Evolutionary conservation across 2,329 filamentous ascomycete genomes (phyloP).

Genomic region (Sordariomycetes sp.): DNA sequence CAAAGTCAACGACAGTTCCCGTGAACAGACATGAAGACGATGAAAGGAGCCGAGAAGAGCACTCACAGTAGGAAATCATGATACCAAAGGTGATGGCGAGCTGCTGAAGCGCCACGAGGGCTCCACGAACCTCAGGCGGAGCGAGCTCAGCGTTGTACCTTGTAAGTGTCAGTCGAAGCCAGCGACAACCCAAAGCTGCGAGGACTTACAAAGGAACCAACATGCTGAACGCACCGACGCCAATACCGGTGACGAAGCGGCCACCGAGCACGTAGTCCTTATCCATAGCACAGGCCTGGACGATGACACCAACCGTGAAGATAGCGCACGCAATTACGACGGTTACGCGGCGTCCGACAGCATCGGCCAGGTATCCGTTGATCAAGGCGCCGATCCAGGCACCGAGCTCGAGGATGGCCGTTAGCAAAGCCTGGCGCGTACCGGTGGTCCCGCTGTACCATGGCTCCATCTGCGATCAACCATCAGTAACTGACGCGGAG

Average conservation of each 20-base stretch:
- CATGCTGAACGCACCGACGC: constrained; percentile 22
- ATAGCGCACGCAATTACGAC: constrained; percentile 56
- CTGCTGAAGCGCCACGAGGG: constrained; percentile 37
- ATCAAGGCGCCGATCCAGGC: constrained; percentile 68
- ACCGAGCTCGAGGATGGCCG: constrained; percentile 64
- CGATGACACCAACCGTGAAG: constrained; percentile 61
- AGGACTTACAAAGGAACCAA: background rate
- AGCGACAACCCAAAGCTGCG: background rate
- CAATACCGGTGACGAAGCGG: constrained; percentile 47
- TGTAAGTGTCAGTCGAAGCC: background rate
- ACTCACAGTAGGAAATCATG: constrained; percentile 49
- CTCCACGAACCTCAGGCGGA: constrained; percentile 24
- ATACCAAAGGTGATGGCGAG: constrained; percentile 53
- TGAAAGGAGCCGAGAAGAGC: background rate
- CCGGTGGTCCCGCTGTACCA: background rate
- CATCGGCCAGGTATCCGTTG: constrained; percentile 63
- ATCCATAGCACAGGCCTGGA: constrained; percentile 54
- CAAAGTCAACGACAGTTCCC: background rate
- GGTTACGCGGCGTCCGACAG: constrained; percentile 58
- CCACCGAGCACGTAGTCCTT: constrained; percentile 58
- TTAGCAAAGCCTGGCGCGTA: constrained; percentile 41
- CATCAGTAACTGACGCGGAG: background rate
- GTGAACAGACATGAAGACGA: background rate
- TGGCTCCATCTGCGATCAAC: background rate
- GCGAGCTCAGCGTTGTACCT: constrained; percentile 1